Base-by-base conservation (phyloP, 306 rosid species). In the Acacia acuminata region DNA sequence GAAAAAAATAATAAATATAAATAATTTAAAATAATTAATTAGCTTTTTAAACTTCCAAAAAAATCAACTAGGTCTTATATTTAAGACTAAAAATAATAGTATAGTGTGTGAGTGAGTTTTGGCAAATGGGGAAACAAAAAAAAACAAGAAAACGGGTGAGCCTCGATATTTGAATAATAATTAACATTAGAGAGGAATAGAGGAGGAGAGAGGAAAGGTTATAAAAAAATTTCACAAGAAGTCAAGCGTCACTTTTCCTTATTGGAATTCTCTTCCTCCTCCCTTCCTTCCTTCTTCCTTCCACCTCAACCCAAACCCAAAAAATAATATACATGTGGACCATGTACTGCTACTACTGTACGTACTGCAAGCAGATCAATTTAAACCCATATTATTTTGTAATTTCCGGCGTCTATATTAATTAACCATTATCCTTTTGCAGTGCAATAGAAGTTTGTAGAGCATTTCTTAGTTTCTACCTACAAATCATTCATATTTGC, bases 231-330 rank as follows among this genome's bases (percentile, higher is more conserved):
- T 44, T 47, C 53, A 47, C 53, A 13, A 3, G 17, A 14, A 75
- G 47, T 60, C 70, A 76, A 76, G 82, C 77, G 74, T 84, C 77
- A 84, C 34, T 88, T 85, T 87, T 84, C 73, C 42, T 64, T 47
- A 8, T 30, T 78, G 63, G 68, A 66, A 51, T 88, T 76, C 79
- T 25, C 58, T 75, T 66, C 80, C 77, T 74, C 50, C 73, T 76
- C 55, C 47, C 73, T 8, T 51, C 50, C 73, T 78, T 69, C 19
- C 22, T 55, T 20, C 63, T 17, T 53, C 24, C 24, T 53, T 53
- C 24, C 3, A 8, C 63, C 63, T 71, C 76, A 6, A 67, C 43
- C 56, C 48, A 22, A 67, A 71, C 50, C 38, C 25, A 66, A 38
- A 38, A 5, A 38, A 38, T 38, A 34, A 38, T 38, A 38, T 38